Evolutionary conservation across 2,329 filamentous ascomycete species (phyloP), one percentile per base, ranked within the genome.

Genomic region (Cladosporium austrohemisphaericum): DNA sequence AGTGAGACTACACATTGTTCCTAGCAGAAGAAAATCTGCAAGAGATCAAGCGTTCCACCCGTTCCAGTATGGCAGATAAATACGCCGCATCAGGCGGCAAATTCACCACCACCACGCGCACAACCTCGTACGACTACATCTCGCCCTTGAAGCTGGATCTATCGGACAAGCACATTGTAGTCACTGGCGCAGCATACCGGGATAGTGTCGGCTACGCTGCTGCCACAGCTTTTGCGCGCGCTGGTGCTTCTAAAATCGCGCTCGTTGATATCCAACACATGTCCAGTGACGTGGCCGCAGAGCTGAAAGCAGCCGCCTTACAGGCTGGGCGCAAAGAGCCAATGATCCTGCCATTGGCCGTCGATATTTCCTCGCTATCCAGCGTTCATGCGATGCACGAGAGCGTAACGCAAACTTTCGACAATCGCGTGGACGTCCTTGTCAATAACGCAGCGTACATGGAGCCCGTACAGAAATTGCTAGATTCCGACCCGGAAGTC

Each of bases 171-270:
- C 57, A 55, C 2, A 64, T 70, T 19, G 65, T 71, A 47, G 60
- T 71, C 45, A 70, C 57, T 18, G 69, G 69, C 4, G 69, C 66
- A 2, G 62, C 62, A 6, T 19, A 5, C 3, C 18, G 23, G 4
- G 61, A 60, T 11, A 68, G 68, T 7, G 52, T 70, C 10, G 69
- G 69, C 3, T 60, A 56, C 36, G 62, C 64, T 23, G 68, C 68
- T 19, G 67, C 65, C 8, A 64, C 63, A 29, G 58, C 60, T 4
- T 65, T 60, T 29, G 60, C 60, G 4, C 55, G 55, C 37, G 65
- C 68, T 13, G 69, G 69, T 2, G 65, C 65, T 1, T 66, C 67
- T 10, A 63, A 58, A 41, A 70, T 71, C 31, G 68, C 64, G 13
- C 7, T 37, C 19, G 5, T 37, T 4, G 35, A 37, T 19, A 6